These are phyloP conservation scores for Turnera subulata DNA, from an alignment of 345 rosid genomes.

Conservation along the genomic window DNA sequence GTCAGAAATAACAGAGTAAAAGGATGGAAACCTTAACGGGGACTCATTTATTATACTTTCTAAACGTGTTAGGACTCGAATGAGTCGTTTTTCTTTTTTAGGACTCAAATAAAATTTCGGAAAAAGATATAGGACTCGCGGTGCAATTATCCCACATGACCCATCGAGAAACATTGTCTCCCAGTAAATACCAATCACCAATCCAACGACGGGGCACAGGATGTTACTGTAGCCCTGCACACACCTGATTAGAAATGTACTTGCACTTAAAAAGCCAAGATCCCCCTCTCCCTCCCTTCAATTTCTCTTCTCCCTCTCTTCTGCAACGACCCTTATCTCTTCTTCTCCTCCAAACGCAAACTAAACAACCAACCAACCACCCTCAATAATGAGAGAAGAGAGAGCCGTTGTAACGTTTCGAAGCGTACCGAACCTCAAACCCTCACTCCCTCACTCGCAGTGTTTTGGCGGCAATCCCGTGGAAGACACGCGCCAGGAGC, in stretches of 20 bases:
- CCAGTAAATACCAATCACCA: no score
- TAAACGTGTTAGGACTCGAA: neutral
- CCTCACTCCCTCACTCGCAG: slow-evolving; percentile 27
- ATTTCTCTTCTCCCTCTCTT: neutral
- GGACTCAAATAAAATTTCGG: no score
- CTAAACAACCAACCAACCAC: slow-evolving; percentile 4
- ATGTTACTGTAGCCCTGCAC: neutral
- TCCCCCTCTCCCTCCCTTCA: neutral
- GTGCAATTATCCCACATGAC: neutral
- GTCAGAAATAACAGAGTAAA: no score
- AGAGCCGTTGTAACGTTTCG: slow-evolving; percentile 32
- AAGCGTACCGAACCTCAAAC: slow-evolving; percentile 36
- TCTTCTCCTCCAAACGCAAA: slow-evolving; percentile 9
- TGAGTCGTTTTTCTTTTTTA: neutral
- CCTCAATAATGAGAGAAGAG: slow-evolving; percentile 48
- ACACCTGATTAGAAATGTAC: neutral
- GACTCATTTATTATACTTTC: neutral
- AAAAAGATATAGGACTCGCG: neutral
- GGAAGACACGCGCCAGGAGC: slow-evolving; percentile 20
- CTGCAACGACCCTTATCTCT: slow-evolving; percentile 28
- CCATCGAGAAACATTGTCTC: neutral
- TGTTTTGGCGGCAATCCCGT: slow-evolving; percentile 1
- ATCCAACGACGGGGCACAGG: no score
- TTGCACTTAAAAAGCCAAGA: neutral
- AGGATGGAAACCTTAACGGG: no score